phyloP scores from a whole-genome alignment of 352 stramenopile species.

The Globisporangium carolinianum region DNA sequence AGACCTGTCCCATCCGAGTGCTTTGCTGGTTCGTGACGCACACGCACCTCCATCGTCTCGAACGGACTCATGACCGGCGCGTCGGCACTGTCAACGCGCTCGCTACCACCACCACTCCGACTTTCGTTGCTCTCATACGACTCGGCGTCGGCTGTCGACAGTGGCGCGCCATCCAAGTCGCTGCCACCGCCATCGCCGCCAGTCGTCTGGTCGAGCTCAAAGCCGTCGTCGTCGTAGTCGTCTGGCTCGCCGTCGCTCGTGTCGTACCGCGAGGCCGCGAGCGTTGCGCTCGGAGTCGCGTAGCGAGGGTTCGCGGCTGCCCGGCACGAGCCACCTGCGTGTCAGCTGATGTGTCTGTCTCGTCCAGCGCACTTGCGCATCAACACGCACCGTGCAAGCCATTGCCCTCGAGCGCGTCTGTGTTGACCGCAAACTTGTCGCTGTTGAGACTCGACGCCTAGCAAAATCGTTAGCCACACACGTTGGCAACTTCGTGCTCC shows the following conservation, averaged over 20 bases:
- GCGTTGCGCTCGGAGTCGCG: constrained; percentile 2
- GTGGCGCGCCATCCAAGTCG: neutral
- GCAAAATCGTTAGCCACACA: neutral
- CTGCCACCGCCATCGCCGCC: constrained; percentile 6
- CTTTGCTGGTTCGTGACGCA: neutral
- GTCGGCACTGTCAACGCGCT: neutral
- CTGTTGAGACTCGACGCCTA: constrained; percentile 62
- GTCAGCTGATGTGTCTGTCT: no score
- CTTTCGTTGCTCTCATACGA: constrained; percentile 1
- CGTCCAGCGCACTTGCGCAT: neutral
- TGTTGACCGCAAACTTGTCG: constrained; percentile 68
- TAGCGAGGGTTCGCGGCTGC: constrained; percentile 11
- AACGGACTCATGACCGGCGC: constrained; percentile 25
- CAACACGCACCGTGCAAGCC: constrained; percentile 23
- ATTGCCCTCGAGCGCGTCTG: constrained; percentile 40
- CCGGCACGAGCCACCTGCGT: neutral
- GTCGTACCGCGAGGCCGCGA: constrained; percentile 2
- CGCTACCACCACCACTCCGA: neutral
- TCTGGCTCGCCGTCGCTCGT: constrained; percentile 20
- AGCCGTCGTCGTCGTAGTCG: constrained; percentile 54
- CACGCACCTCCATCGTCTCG: constrained; percentile 30
- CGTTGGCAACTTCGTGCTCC: no score
- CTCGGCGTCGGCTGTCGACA: neutral
- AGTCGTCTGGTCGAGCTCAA: constrained; percentile 56
- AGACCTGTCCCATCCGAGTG: neutral